A percentile compares a stretch with the other conserved stretches of the same genome.
Evolutionary conservation across 352 stramenopile genomes (phyloP).

Genomic region (Peronospora destructor): DNA sequence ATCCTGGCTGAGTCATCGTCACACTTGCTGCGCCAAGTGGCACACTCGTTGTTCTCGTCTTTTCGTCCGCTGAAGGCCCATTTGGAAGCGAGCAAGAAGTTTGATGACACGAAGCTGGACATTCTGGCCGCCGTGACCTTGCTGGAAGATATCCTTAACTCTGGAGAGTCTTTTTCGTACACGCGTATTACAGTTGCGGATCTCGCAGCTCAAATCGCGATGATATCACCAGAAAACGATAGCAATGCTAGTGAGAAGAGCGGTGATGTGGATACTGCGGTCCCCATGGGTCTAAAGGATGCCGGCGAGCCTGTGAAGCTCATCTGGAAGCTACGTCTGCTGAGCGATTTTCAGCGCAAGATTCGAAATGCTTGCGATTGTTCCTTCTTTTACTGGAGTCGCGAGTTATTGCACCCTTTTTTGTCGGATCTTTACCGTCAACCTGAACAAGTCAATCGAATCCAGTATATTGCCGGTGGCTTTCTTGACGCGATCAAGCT

Average conservation of each 20-base stretch:
- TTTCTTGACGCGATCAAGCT: conserved; percentile 77
- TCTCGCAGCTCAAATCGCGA: conserved; percentile 69
- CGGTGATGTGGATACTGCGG: conserved; percentile 31
- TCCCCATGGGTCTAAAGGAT: conserved; percentile 47
- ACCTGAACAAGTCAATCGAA: conserved; percentile 73
- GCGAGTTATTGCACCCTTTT: conserved; percentile 84
- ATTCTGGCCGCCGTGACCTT: conserved; percentile 78
- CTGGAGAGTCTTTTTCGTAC: conserved; percentile 79
- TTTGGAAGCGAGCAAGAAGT: conserved; percentile 78
- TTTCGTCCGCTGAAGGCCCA: conserved; percentile 79
- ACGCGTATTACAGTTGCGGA: conserved; percentile 77
- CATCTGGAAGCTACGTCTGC: conserved; percentile 79
- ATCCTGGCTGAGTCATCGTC: conserved; percentile 70
- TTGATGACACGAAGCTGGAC: conserved; percentile 85
- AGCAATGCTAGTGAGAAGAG: conserved; percentile 31
- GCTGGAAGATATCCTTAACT: conserved; percentile 79
- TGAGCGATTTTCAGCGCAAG: conserved; percentile 86
- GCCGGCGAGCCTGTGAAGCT: conserved; percentile 69
- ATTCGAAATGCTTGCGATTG: conserved; percentile 85
- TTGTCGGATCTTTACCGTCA: conserved; percentile 75
- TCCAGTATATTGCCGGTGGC: conserved; percentile 76
- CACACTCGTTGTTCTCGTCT: conserved; percentile 70
- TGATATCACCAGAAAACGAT: conserved; percentile 59
- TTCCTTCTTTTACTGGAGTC: conserved; percentile 91
- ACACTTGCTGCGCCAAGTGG: conserved; percentile 69